Evolutionary conservation across 1,284 basidiomycete species (phyloP).

Genomic region (Rhodofomes roseus): DNA sequence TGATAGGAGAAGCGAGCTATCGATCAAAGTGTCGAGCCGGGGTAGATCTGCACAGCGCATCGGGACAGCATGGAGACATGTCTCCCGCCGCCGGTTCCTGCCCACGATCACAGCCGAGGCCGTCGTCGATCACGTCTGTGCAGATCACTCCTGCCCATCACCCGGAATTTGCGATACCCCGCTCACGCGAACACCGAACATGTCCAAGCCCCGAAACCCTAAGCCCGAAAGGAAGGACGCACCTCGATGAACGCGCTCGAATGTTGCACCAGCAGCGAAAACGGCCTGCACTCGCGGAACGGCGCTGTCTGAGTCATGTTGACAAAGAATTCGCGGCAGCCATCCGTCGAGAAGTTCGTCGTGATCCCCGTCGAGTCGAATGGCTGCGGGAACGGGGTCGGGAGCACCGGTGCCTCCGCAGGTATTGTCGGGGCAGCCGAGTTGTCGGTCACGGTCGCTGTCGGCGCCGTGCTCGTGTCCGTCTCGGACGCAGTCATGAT

Average conservation of each 20-base stretch:
- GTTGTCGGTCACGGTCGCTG: constrained; percentile 12
- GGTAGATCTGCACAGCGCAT: background rate
- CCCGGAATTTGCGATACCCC: background rate
- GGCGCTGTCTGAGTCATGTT: constrained; percentile 62
- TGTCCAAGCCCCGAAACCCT: too few species aligned
- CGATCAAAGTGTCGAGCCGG: background rate
- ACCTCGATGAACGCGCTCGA: constrained; percentile 60
- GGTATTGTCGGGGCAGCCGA: constrained; percentile 28
- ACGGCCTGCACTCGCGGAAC: constrained; percentile 71
- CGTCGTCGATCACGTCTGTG: background rate
- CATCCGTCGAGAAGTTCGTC: constrained; percentile 56
- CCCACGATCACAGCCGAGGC: background rate
- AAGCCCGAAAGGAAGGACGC: too few species aligned
- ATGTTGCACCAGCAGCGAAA: constrained; percentile 63
- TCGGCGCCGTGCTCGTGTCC: constrained; percentile 9
- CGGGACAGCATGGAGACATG: background rate
- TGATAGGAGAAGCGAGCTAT: background rate
- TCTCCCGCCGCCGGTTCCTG: background rate
- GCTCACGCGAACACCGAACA: too few species aligned
- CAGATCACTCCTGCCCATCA: background rate
- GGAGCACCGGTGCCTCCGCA: constrained; percentile 41
- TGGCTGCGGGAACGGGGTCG: constrained; percentile 73
- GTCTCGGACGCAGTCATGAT: background rate
- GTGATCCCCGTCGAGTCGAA: constrained; percentile 58
- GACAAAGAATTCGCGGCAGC: constrained; percentile 66